Evolutionary conservation across 768 basidiomycete species (phyloP).

Genomic region (Phanerochaete carnosa): DNA sequence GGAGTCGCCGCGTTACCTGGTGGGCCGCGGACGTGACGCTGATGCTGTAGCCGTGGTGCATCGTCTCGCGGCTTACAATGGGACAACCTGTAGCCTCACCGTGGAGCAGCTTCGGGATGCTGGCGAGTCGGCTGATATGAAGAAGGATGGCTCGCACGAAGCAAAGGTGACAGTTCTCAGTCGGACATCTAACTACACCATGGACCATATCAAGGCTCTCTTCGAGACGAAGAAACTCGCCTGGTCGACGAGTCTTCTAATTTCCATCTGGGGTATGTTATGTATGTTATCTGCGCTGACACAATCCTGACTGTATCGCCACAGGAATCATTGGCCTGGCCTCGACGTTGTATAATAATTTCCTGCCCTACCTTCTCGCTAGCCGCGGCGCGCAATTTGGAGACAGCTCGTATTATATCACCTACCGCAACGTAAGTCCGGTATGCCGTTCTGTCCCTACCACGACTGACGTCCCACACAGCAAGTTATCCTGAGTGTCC

Average conservation of each 20-base stretch:
- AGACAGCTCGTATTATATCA: slow-evolving; percentile 31
- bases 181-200: slow-evolving; percentile 38
- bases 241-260: slow-evolving; percentile 60
- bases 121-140: slow-evolving; percentile 19
- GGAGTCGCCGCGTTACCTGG: slow-evolving; percentile 57
- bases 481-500: slow-evolving; percentile 67
- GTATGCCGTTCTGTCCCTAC: background rate
- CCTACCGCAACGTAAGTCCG: slow-evolving; percentile 33
- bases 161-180: slow-evolving; percentile 27
- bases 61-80: slow-evolving; percentile 49
- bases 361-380: slow-evolving; percentile 32
- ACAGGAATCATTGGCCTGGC: slow-evolving; percentile 33
- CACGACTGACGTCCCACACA: slow-evolving; percentile 20
- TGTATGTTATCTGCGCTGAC: background rate
- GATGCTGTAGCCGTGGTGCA: slow-evolving; percentile 49
- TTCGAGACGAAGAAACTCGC: slow-evolving; percentile 64
- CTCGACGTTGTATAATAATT: slow-evolving; percentile 35
- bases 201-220: slow-evolving; percentile 51
- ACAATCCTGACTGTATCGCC: background rate
- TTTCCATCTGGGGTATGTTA: slow-evolving; percentile 42
- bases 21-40: slow-evolving; percentile 49
- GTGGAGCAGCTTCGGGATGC: slow-evolving; percentile 41
- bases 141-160: background rate
- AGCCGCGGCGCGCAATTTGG: slow-evolving; percentile 33
- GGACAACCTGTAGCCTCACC: slow-evolving; percentile 37